phyloP scores from a whole-genome alignment of 331 rosid species.

The Saraca asoca region DNA sequence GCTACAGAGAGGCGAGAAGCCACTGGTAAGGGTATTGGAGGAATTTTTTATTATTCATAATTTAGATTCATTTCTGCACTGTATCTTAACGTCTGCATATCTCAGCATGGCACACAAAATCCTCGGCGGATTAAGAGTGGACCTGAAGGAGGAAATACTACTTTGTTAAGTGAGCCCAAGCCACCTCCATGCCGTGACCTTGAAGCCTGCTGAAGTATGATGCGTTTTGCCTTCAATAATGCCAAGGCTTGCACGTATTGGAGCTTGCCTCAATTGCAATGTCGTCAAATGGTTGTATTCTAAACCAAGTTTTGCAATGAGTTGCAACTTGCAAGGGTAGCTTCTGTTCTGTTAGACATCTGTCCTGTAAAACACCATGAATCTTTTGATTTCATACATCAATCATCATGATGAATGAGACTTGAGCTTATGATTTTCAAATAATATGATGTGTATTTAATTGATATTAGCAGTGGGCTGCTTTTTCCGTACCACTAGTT shows the following conservation, averaged over 20 bases:
- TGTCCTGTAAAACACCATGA: constrained; percentile 43
- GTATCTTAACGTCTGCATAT: constrained; percentile 21
- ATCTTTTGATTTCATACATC: constrained; percentile 35
- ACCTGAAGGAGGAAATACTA: constrained; percentile 97
- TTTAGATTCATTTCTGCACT: constrained; percentile 11
- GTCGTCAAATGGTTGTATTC: constrained; percentile 38
- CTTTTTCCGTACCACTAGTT: too few relatives aligned
- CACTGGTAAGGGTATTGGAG: constrained; percentile 62
- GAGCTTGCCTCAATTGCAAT: constrained; percentile 48
- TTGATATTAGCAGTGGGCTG: too few relatives aligned
- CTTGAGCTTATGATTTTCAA: constrained; percentile 21
- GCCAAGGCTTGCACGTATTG: constrained; percentile 52
- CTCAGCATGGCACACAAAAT: constrained; percentile 92
- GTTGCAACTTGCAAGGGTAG: constrained; percentile 32
- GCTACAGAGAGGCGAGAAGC: constrained; percentile 88
- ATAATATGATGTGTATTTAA: not conserved
- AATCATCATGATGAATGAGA: constrained; percentile 35
- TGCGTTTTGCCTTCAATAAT: constrained; percentile 60
- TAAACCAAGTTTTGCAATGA: constrained; percentile 45
- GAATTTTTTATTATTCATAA: constrained; percentile 5
- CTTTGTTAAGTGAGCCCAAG: constrained; percentile 70
- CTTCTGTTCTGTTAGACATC: constrained; percentile 26
- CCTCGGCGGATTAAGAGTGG: constrained; percentile 68
- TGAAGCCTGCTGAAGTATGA: constrained; percentile 67
- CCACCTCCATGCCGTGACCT: constrained; percentile 97